Conservation (phyloP, 75 land plant species). For the Pseudotsuga menziesii region DNA sequence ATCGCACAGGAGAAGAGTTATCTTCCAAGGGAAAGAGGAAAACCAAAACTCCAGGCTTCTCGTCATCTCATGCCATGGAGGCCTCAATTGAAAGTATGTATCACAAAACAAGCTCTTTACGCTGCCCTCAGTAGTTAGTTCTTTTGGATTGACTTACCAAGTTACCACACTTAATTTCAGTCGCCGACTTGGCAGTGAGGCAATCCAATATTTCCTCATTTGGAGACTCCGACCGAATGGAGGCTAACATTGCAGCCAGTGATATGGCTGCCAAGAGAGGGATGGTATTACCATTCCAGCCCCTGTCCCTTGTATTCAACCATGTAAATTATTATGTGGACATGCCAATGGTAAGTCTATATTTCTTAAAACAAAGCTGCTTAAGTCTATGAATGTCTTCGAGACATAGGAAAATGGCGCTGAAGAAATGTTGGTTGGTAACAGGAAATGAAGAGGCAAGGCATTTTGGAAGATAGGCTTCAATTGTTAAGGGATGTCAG, state of each 20-base stretch:
- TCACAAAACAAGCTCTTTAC: background rate
- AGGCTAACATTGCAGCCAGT: slow-evolving; percentile 5
- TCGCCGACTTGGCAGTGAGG: slow-evolving; percentile 8
- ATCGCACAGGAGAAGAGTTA: slow-evolving; percentile 27
- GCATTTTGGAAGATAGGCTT: slow-evolving; percentile 43
- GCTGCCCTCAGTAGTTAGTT: background rate
- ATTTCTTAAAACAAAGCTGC: background rate
- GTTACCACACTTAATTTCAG: slow-evolving; percentile 11
- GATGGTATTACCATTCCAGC: slow-evolving; percentile 83
- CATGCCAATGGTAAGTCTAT: slow-evolving; percentile 63
- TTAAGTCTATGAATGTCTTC: too few relatives aligned
- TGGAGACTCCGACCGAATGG: slow-evolving; percentile 14
- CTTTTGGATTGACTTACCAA: background rate
- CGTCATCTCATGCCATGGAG: slow-evolving; percentile 4
- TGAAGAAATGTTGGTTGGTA: background rate
- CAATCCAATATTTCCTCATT: slow-evolving; percentile 11
- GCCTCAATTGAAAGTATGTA: slow-evolving; percentile 7
- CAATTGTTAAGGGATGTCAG: slow-evolving; percentile 60
- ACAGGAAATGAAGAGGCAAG: slow-evolving; percentile 78
- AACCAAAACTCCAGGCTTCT: background rate
- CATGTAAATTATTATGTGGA: slow-evolving; percentile 78
- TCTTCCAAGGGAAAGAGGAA: slow-evolving; percentile 9
- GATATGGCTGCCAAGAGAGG: slow-evolving; percentile 35
- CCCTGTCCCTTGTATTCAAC: slow-evolving; percentile 69
- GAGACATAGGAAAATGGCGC: too few relatives aligned